Conservation (phyloP, 805 yeast species). For the Cyberlindnera xishuangbannaensis region DNA sequence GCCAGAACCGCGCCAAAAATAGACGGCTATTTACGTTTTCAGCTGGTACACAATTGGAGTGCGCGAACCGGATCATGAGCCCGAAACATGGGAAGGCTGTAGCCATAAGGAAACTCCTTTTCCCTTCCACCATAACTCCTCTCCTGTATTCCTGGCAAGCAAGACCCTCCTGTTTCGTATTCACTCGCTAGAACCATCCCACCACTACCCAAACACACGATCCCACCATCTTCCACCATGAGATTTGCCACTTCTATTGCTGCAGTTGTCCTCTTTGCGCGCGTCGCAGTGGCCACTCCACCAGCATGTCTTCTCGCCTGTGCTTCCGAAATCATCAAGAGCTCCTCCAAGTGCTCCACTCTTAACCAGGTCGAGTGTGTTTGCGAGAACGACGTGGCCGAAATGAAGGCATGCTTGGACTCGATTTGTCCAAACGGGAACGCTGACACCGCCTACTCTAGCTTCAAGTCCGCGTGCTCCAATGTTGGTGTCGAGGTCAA, state of each 20-base stretch:
- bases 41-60: conserved; percentile 4
- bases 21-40: conserved; percentile 11
- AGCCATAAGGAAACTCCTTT: no score
- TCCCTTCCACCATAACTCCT: background rate
- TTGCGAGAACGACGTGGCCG: conserved; percentile 50
- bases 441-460: conserved; percentile 50
- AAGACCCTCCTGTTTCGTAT: background rate
- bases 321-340: conserved; percentile 62
- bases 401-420: conserved; percentile 58
- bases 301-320: conserved; percentile 93
- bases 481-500: conserved; percentile 36
- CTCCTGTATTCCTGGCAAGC: background rate
- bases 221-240: conserved; percentile 3
- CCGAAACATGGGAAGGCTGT: no score
- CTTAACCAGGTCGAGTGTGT: conserved; percentile 64
- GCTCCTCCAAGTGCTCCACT: conserved; percentile 47
- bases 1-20: conserved; percentile 8
- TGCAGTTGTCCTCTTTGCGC: conserved; percentile 15
- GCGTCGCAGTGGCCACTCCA: conserved; percentile 52
- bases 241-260: conserved; percentile 9
- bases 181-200: background rate
- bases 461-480: conserved; percentile 51
- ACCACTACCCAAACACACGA: no score
- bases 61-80: conserved; percentile 5
- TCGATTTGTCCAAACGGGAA: conserved; percentile 62